A percentile compares a stretch with the other conserved stretches of the same genome.
Conservation (phyloP, 352 stramenopile species). For the Pythium insidiosum region DNA sequence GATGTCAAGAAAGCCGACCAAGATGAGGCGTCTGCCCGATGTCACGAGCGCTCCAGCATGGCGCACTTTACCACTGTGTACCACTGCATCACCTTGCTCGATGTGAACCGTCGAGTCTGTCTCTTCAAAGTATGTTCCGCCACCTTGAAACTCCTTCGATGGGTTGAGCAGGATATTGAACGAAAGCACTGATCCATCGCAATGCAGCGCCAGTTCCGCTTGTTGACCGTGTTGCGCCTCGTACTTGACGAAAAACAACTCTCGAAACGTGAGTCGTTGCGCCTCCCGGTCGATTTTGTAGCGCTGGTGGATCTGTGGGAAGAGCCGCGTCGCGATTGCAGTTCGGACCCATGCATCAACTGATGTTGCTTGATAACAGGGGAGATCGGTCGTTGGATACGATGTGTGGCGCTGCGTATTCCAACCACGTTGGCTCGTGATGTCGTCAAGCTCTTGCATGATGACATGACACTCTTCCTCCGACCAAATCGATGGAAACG, state of each 20-base stretch:
- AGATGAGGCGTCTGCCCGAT: constrained; percentile 73
- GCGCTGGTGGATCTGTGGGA: constrained; percentile 38
- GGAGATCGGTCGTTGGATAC: constrained; percentile 83
- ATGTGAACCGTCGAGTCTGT: constrained; percentile 58
- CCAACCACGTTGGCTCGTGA: constrained; percentile 46
- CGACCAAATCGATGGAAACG: constrained; percentile 47
- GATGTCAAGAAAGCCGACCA: constrained; percentile 92
- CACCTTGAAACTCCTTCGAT: constrained; percentile 77
- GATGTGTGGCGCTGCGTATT: constrained; percentile 66
- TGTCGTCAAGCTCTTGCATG: constrained; percentile 24
- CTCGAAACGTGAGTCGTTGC: constrained; percentile 61
- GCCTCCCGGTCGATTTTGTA: constrained; percentile 34
- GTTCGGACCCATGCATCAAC: constrained; percentile 63
- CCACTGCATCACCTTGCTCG: constrained; percentile 75
- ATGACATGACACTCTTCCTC: constrained; percentile 37
- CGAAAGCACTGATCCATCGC: constrained; percentile 92
- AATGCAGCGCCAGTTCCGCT: constrained; percentile 81
- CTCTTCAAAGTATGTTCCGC: constrained; percentile 90
- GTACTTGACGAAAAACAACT: constrained; percentile 88
- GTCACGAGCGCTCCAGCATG: constrained; percentile 87
- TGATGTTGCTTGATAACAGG: constrained; percentile 53
- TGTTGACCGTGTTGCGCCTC: constrained; percentile 51
- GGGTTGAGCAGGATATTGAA: constrained; percentile 90
- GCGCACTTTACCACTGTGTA: constrained; percentile 91
- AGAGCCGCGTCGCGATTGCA: constrained; percentile 34